phyloP scores from a whole-genome alignment of 495 filamentous ascomycete genomes.

The Aspergillus coremiiformis region DNA sequence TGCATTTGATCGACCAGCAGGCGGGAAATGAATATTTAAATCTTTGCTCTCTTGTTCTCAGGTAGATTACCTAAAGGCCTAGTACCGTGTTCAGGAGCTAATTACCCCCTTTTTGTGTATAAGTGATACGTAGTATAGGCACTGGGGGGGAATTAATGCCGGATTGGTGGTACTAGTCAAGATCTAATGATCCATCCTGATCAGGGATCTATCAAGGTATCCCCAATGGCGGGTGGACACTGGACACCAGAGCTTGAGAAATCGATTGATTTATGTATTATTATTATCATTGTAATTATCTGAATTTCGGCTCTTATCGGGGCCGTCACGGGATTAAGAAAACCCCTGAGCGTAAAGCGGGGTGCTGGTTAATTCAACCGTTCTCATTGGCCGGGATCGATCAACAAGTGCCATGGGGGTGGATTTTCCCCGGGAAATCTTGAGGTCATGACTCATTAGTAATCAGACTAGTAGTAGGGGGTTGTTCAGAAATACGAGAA shows the following conservation, averaged over 20 bases:
- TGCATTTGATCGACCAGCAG: background rate
- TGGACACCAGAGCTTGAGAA: constrained; percentile 7
- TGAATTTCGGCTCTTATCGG: constrained; percentile 23
- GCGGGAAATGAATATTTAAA: no score
- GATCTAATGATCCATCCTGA: background rate
- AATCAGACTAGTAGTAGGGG: no score
- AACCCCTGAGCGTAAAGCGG: constrained; percentile 1
- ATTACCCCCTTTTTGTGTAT: background rate
- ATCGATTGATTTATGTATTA: constrained; percentile 27
- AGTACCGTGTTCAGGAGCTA: background rate
- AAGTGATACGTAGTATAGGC: background rate
- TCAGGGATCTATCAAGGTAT: no score
- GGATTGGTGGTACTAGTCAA: background rate
- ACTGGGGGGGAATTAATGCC: background rate
- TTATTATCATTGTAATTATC: constrained; percentile 25
- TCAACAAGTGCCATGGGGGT: background rate
- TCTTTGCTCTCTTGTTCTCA: background rate
- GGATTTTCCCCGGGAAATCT: constrained; percentile 8
- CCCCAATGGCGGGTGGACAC: no score
- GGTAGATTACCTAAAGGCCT: no score
- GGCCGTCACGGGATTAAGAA: constrained; percentile 11
- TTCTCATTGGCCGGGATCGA: constrained; percentile 12
- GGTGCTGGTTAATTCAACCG: constrained; percentile 1
- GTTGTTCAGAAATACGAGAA: no score
- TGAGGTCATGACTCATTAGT: background rate